Evolutionary conservation across 495 filamentous ascomycete genomes (phyloP), one percentile per base, ranked within the genome.

Genomic region (Cercophora newfieldiana): DNA sequence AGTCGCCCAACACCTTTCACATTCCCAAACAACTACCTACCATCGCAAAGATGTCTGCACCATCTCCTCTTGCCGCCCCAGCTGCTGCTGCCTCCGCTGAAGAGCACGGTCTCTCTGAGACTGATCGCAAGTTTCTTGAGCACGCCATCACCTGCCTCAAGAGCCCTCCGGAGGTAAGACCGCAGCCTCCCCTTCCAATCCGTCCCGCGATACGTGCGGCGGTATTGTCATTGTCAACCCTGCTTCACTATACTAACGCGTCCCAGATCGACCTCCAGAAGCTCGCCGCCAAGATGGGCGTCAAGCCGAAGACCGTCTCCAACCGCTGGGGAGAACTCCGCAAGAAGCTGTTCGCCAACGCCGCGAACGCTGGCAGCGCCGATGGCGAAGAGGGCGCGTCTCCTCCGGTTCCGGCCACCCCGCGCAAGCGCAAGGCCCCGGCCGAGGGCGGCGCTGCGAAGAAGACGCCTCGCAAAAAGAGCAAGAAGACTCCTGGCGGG

Each of bases 241-340:
- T n/a, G n/a, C n/a, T n/a, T n/a, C n/a, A n/a, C 16, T 22, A 3
- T 7, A 19, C 19, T 26, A 24, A 26, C 19, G 4, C 21, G 24
- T 7, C 19, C 10, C 50, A 67, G 65, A 19, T 67, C 7, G 59
- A 67, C 53, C 31, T 26, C 5, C 14, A 16, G 0, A 67, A 63
- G 47, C 29, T 67, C 10, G 50, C 30, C 0, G 59, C 57, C 4
- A 62, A 58, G 59, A 31, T 67, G 14, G 19, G 25, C n/a, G 21
- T 67, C 10, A 63, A 67, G 59, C 65, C 59, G 8, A 67, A 67
- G 65, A 63, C 65, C 1, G 59, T 67, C 31, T 51, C 51, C 51
- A 67, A 67, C 65, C 31, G 59, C 3, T 67, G 65, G 65, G 62
- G 55, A 1, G 65, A 67, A 16, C 24, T 67, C 22, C 55, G 57